Percentiles rank a stretch among this genome's conserved stretches.
These are phyloP conservation scores for Globisporangium heterothallicum DNA, from an alignment of 352 stramenopile genomes.

Conservation along the genomic window DNA sequence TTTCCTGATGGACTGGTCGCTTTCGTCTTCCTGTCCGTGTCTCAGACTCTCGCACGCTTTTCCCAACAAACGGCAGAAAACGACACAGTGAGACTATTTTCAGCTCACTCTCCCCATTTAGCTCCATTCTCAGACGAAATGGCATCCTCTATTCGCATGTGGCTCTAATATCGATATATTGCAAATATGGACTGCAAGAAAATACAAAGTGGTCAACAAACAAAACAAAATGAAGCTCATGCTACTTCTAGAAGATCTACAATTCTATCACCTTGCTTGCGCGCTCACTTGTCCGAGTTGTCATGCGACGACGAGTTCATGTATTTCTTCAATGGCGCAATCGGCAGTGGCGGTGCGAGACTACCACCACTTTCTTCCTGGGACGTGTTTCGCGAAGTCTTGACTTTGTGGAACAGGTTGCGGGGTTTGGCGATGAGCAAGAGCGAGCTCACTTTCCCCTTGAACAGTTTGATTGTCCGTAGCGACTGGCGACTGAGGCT, in stretches of 20 bases:
- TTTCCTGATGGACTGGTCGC: not conserved
- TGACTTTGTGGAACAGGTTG: constrained; percentile 62
- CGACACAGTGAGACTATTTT: not conserved
- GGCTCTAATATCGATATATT: constrained; percentile 6
- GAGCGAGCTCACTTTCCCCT: constrained; percentile 50
- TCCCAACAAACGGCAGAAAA: not conserved
- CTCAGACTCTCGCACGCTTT: not conserved
- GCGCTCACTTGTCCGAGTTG: constrained; percentile 3
- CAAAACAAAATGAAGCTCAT: too few relatives aligned
- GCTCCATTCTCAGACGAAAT: not conserved
- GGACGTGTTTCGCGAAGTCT: constrained; percentile 23
- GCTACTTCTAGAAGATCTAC: too few relatives aligned
- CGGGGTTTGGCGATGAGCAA: constrained; percentile 39
- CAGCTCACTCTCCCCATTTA: not conserved
- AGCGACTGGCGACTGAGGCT: constrained; percentile 58
- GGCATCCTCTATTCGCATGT: too few relatives aligned
- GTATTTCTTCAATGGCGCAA: constrained; percentile 76
- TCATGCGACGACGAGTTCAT: constrained; percentile 31
- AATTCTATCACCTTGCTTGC: too few relatives aligned
- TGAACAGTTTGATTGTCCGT: constrained; percentile 60
- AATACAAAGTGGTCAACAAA: too few relatives aligned
- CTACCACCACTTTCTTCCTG: constrained; percentile 29
- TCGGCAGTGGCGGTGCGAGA: constrained; percentile 34
- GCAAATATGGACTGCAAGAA: not conserved
- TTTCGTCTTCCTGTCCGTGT: not conserved